phyloP scores from a whole-genome alignment of 1,284 basidiomycete species.

The Tilletia caries region DNA sequence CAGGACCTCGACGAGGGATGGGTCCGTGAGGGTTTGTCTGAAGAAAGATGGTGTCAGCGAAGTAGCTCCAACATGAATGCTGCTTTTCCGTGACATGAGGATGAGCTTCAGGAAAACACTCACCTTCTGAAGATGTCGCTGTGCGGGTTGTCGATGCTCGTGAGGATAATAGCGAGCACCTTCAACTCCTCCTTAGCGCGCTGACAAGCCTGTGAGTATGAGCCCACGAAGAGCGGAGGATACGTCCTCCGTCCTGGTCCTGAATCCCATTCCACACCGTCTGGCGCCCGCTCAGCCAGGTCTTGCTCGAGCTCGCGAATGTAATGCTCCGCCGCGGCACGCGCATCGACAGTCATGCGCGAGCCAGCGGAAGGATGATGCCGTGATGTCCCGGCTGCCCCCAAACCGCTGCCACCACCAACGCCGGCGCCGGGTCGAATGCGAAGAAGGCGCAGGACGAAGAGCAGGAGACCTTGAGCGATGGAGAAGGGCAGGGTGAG shows the following conservation, averaged over 20 bases:
- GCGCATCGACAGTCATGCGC: slow-evolving; percentile 23
- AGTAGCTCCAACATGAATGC: background rate
- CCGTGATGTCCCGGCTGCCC: background rate
- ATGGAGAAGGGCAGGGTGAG: slow-evolving; percentile 35
- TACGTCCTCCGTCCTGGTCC: background rate
- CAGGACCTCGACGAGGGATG: slow-evolving; percentile 65
- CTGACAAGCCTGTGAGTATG: slow-evolving; percentile 77
- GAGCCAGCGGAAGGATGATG: slow-evolving; percentile 1
- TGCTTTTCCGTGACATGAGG: background rate
- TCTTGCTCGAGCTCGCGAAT: slow-evolving; percentile 31
- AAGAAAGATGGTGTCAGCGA: background rate
- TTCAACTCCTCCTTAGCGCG: slow-evolving; percentile 68
- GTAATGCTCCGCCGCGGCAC: slow-evolving; percentile 25
- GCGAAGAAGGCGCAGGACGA: slow-evolving; percentile 26
- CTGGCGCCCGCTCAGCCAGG: slow-evolving; percentile 19
- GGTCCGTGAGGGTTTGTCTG: slow-evolving; percentile 73
- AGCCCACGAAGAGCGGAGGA: slow-evolving; percentile 65
- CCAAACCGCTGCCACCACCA: background rate
- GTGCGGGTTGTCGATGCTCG: slow-evolving; percentile 85
- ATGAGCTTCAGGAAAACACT: slow-evolving; percentile 35
- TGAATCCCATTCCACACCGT: background rate
- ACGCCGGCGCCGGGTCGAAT: slow-evolving; percentile 14
- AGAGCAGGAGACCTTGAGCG: slow-evolving; percentile 27
- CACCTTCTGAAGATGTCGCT: slow-evolving; percentile 79
- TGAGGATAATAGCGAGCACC: slow-evolving; percentile 77